These are phyloP conservation scores for Flaveria sonorensis DNA, from an alignment of 129 eudicot genomes.

Conservation along the genomic window DNA sequence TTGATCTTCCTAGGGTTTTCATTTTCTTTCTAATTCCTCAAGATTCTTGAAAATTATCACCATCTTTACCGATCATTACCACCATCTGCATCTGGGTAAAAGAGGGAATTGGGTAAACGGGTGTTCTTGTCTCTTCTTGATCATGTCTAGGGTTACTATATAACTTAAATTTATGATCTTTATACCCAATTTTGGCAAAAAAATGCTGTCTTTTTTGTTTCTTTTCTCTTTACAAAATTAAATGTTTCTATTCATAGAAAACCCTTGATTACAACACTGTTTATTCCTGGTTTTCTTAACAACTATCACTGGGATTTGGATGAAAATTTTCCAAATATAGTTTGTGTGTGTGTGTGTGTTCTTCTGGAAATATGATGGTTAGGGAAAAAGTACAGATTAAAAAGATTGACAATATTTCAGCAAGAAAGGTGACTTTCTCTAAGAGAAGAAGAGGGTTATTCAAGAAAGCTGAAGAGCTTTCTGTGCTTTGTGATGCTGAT, in stretches of 20 bases:
- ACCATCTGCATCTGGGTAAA: conserved; percentile 29
- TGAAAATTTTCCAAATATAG: conserved; percentile 23
- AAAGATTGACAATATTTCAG: conserved; percentile 78
- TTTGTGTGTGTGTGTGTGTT: conserved; percentile 19
- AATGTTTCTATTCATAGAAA: conserved; percentile 37
- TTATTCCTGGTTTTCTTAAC: conserved; percentile 19
- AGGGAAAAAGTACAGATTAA: conserved; percentile 75
- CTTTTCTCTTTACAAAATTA: conserved; percentile 22
- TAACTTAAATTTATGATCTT: background rate
- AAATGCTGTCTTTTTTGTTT: conserved; percentile 30
- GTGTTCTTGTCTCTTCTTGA: conserved; percentile 17
- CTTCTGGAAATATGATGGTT: conserved; percentile 47
- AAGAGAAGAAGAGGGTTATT: conserved; percentile 90
- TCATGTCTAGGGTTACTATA: conserved; percentile 42
- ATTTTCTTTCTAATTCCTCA: conserved; percentile 13
- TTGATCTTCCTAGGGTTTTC: conserved; percentile 27
- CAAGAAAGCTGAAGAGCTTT: conserved; percentile 94
- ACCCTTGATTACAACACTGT: conserved; percentile 39
- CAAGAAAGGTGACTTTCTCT: conserved; percentile 87
- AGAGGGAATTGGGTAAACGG: conserved; percentile 35
- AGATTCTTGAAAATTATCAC: conserved; percentile 23
- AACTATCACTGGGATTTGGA: conserved; percentile 18
- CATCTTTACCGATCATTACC: conserved; percentile 35
- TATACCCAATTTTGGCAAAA: conserved; percentile 49
- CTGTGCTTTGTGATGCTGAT: conserved; percentile 88